Evolutionary conservation across 768 basidiomycete species (phyloP).

Genomic region (Bullera alba): DNA sequence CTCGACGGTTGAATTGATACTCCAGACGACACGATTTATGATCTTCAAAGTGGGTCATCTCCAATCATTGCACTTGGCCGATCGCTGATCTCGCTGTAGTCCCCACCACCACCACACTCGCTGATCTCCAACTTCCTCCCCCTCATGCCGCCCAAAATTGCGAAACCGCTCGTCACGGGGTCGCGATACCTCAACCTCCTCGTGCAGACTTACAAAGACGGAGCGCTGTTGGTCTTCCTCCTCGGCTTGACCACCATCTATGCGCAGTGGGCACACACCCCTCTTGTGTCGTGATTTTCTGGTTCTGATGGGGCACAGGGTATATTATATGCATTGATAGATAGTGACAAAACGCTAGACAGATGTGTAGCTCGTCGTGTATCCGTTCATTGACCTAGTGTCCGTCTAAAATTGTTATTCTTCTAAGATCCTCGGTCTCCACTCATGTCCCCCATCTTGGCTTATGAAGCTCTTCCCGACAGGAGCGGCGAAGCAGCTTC

Average conservation of each 20-base stretch:
- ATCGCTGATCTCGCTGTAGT: conserved; percentile 16
- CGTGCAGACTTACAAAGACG: conserved; percentile 42
- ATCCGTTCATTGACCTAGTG: too few species aligned
- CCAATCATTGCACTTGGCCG: background rate
- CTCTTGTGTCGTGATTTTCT: background rate
- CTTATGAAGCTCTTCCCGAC: background rate
- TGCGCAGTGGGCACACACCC: background rate
- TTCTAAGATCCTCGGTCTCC: too few species aligned
- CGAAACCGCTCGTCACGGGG: conserved; percentile 37
- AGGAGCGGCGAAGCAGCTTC: background rate
- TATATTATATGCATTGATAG: background rate
- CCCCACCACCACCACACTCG: conserved; percentile 43
- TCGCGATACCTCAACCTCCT: conserved; percentile 39
- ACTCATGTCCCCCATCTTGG: background rate
- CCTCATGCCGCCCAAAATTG: conserved; percentile 41
- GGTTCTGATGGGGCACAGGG: background rate
- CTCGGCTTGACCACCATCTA: conserved; percentile 30
- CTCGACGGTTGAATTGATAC: conserved; percentile 41
- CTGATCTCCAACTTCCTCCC: conserved; percentile 43
- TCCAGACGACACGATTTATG: conserved; percentile 44
- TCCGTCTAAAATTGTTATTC: too few species aligned
- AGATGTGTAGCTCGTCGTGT: background rate
- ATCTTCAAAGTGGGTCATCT: conserved; percentile 38
- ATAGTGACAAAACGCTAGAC: background rate
- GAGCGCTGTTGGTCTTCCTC: conserved; percentile 38